Conservation (phyloP, 495 filamentous ascomycete species). For the Penicillium paxilli region DNA sequence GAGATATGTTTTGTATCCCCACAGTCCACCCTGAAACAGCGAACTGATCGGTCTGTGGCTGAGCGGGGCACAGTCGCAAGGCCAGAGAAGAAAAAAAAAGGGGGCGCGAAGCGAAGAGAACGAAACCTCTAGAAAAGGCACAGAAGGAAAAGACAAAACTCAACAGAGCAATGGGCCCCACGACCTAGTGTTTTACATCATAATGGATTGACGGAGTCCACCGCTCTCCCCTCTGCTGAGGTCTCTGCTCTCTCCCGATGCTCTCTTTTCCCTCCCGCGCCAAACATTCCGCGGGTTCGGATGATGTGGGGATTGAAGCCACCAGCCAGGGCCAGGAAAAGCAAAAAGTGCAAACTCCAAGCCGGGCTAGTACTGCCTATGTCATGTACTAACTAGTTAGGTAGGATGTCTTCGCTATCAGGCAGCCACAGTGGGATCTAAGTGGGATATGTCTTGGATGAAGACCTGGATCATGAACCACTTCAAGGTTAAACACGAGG, state of each 20-base stretch:
- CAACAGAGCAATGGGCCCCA: background rate
- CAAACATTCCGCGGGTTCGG: background rate
- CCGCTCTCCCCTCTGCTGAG: too few species aligned
- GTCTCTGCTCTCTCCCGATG: background rate
- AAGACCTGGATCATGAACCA: background rate
- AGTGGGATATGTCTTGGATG: background rate
- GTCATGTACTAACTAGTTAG: too few species aligned
- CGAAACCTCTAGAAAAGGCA: conserved; percentile 10
- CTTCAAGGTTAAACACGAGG: too few species aligned
- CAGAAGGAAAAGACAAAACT: background rate
- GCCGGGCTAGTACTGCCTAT: background rate
- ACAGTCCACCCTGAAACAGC: conserved; percentile 31
- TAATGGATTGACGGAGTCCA: background rate
- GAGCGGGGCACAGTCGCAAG: conserved; percentile 9
- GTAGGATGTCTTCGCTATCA: background rate
- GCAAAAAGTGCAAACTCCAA: too few species aligned
- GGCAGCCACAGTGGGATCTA: background rate
- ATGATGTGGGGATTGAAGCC: background rate
- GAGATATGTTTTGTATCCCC: conserved; percentile 14
- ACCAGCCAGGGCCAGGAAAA: background rate
- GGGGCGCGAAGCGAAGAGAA: background rate
- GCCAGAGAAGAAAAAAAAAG: conserved; percentile 11
- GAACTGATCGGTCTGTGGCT: conserved; percentile 27
- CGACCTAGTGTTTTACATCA: conserved; percentile 1
- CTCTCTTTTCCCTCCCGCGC: background rate